Conservation (phyloP, 148 eudicot genomes). For the Salicornia ramosissima region DNA sequence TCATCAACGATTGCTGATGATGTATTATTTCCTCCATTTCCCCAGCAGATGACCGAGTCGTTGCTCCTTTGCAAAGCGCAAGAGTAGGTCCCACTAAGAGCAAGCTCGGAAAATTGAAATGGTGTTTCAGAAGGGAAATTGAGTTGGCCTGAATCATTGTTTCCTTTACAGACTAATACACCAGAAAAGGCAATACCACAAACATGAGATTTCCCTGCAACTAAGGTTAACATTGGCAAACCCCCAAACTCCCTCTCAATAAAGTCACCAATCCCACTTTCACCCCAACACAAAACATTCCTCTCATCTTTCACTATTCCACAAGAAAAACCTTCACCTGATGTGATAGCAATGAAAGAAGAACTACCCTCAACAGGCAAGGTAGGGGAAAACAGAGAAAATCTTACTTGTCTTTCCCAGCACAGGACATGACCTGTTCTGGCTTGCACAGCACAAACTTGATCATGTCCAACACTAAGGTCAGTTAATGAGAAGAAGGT, state of each 20-base stretch:
- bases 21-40: slow-evolving; percentile 28
- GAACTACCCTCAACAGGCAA: slow-evolving; percentile 20
- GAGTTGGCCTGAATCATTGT: slow-evolving; percentile 41
- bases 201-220: slow-evolving; percentile 51
- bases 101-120: slow-evolving; percentile 36
- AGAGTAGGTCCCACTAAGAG: slow-evolving; percentile 42
- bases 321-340: slow-evolving; percentile 52
- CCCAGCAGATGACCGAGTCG: slow-evolving; percentile 51
- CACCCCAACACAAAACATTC: slow-evolving; percentile 50
- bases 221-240: slow-evolving; percentile 41
- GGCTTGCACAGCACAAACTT: slow-evolving; percentile 42
- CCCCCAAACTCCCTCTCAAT: slow-evolving; percentile 42
- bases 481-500: slow-evolving; percentile 23
- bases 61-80: slow-evolving; percentile 42
- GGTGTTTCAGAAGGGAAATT: slow-evolving; percentile 29
- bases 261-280: slow-evolving; percentile 35
- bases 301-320: slow-evolving; percentile 36
- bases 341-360: slow-evolving; percentile 32
- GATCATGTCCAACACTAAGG: slow-evolving; percentile 33
- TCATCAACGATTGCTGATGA: slow-evolving; percentile 13
- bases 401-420: slow-evolving; percentile 30
- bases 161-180: slow-evolving; percentile 45
- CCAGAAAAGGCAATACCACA: slow-evolving; percentile 51
- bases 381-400: slow-evolving; percentile 10
- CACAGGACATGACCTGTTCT: slow-evolving; percentile 28